A percentile compares a stretch with the other conserved stretches of the same genome.
These are phyloP conservation scores for Hypoxylon sp. DNA, from an alignment of 2,329 filamentous ascomycete genomes.

Conservation along the genomic window DNA sequence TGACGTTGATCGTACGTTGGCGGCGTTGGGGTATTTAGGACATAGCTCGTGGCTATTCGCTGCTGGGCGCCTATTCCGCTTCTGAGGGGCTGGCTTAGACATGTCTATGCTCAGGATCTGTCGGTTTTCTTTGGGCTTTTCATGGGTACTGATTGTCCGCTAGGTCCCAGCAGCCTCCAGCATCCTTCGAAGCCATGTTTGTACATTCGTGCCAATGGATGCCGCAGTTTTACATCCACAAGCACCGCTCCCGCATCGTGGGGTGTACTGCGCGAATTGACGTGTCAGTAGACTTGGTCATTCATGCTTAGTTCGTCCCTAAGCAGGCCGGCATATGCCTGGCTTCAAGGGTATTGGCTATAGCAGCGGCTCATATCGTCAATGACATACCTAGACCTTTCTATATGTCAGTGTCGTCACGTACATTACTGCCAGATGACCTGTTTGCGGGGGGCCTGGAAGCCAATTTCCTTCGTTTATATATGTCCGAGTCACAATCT, in stretches of 20 bases:
- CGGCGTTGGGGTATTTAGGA: constrained; percentile 7
- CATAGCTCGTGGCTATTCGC: constrained; percentile 7
- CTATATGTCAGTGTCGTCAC: constrained; percentile 27
- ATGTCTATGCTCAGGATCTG: constrained; percentile 15
- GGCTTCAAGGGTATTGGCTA: constrained; percentile 21
- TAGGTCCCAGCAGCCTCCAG: constrained; percentile 26
- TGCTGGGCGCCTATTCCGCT: constrained; percentile 15
- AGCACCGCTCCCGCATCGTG: constrained; percentile 30
- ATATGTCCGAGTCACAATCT: constrained; percentile 38
- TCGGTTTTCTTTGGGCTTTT: constrained; percentile 13
- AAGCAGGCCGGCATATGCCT: constrained; percentile 27
- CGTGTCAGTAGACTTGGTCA: constrained; percentile 41
- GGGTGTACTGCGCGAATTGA: constrained; percentile 44
- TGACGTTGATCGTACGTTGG: constrained; percentile 30
- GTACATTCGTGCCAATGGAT: constrained; percentile 36
- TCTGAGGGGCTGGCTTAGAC: constrained; percentile 20
- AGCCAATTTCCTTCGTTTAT: constrained; percentile 23
- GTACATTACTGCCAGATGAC: constrained; percentile 27
- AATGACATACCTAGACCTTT: constrained; percentile 33
- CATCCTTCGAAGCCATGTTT: constrained; percentile 23
- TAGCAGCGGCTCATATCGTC: constrained; percentile 20
- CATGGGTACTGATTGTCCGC: constrained; percentile 28
- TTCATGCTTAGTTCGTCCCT: constrained; percentile 24
- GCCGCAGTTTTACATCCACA: constrained; percentile 31
- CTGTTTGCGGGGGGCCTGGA: constrained; percentile 6